Evolutionary conservation across 1,284 basidiomycete genomes (phyloP), one percentile per base, ranked within the genome.

Genomic region (Stereum hirsutum): DNA sequence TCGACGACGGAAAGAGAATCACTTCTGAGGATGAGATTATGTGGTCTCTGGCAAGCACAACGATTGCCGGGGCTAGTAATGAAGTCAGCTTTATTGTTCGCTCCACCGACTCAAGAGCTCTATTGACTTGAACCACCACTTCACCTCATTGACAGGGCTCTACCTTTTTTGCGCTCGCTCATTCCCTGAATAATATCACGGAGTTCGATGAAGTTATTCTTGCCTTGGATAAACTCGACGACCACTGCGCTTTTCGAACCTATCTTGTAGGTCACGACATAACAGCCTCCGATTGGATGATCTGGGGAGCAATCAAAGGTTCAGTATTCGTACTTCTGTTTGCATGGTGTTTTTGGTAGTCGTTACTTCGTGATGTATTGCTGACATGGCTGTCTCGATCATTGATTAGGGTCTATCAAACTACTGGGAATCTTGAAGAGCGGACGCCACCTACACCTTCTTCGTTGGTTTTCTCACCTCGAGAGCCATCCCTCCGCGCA

Each of bases 271-370:
- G 85, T 1, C 76, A 84, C 52, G 66, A 73, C 35, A 69, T 88
- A 36, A 83, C 84, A 15, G 71, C 80, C 19, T 83, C 81, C 23
- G 93, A 97, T 59, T 89, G 80, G 69, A 72, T 81, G 20, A 65
- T 93, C 12, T 96, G 89, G 89, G 90, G 90, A 41, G 71, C 83
- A 33, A 66, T 94, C 50, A 89, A 89, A 72, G 78, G 89, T 84
- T 50, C 42, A n/a, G 63, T 59, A 25, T 33, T n/a, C 36, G 28
- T 10, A 24, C 12, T 28, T 37, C n/a, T 21, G 17, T 11, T 39
- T 35, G 3, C 10, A n/a, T n/a, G n/a, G n/a, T n/a, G 31, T 15
- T n/a, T 21, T n/a, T 31, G 20, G 6, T 28, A 19, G 24, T 30
- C 15, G n/a, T 37, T 17, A 27, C 39, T 21, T 14, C 36, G 39